A percentile compares a stretch with the other conserved stretches of the same genome.
These are phyloP conservation scores for Thielaviopsis ethacetica DNA, from an alignment of 2,329 filamentous ascomycete genomes.

Conservation along the genomic window DNA sequence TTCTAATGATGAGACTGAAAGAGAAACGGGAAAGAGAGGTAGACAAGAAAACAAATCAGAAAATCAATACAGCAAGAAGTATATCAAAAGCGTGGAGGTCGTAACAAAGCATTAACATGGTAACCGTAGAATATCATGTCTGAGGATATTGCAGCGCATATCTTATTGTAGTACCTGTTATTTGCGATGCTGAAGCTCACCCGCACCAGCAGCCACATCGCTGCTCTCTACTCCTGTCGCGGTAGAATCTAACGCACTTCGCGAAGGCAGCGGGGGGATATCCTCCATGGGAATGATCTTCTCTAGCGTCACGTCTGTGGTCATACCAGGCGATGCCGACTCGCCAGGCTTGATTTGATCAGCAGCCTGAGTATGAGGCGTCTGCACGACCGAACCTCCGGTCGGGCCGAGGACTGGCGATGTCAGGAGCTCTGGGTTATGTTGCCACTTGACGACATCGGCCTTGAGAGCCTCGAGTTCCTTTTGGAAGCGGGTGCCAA, in stretches of 20 bases:
- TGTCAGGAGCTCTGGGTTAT: constrained; percentile 30
- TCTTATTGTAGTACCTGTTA: not conserved
- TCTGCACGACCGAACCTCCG: not conserved
- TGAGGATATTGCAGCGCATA: not conserved
- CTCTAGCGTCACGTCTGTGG: not conserved
- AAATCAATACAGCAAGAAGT: not conserved
- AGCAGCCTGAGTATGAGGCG: not conserved
- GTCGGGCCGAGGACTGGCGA: constrained; percentile 5
- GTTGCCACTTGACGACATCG: constrained; percentile 82
- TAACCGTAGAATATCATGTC: no score
- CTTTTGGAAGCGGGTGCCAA: constrained; percentile 91
- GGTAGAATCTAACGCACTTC: not conserved
- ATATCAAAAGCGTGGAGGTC: not conserved
- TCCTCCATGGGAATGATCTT: not conserved
- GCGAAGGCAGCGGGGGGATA: constrained; percentile 1
- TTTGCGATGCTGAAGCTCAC: constrained; percentile 6
- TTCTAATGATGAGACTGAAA: not conserved
- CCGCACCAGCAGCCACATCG: not conserved
- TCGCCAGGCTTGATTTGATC: not conserved
- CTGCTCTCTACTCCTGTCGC: constrained; percentile 4
- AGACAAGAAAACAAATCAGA: not conserved
- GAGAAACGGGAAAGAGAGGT: not conserved
- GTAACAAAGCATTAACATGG: not conserved
- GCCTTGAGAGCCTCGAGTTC: constrained; percentile 78
- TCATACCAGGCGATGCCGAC: not conserved